These are phyloP conservation scores for Hanseniaspora sp. DNA, from an alignment of 1,139 yeast genomes.

Conservation along the genomic window DNA sequence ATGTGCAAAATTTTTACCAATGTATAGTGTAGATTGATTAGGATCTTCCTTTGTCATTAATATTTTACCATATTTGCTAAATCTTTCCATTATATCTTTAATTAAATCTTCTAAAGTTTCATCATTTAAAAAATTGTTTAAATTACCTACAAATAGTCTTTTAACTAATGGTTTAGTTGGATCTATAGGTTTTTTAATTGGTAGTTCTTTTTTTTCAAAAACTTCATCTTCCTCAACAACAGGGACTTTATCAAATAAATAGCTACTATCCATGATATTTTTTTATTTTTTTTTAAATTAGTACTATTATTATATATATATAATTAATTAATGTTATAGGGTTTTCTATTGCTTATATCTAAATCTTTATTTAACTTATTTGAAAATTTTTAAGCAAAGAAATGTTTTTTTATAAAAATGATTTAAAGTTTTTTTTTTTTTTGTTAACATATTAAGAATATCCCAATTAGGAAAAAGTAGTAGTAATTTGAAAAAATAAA, in stretches of 20 bases:
- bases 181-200: neutral
- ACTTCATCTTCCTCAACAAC: neutral
- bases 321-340: too few species aligned
- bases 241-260: neutral
- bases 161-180: slow-evolving; percentile 19
- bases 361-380: too few species aligned
- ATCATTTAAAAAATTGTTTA: slow-evolving; percentile 31
- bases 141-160: slow-evolving; percentile 44
- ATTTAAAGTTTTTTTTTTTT: too few species aligned
- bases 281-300: too few species aligned
- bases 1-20: slow-evolving; percentile 55
- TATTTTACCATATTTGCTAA: slow-evolving; percentile 43
- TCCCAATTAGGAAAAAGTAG: too few species aligned
- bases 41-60: slow-evolving; percentile 26
- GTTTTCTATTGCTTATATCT: too few species aligned
- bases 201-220: slow-evolving; percentile 1
- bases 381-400: too few species aligned
- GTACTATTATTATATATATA: neutral
- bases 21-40: slow-evolving; percentile 19
- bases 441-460: too few species aligned
- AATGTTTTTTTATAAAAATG: too few species aligned
- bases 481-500: too few species aligned
- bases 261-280: neutral
- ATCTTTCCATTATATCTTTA: slow-evolving; percentile 33
- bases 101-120: slow-evolving; percentile 22